A percentile compares a stretch with the other conserved stretches of the same genome.
Evolutionary conservation across 2,329 filamentous ascomycete genomes (phyloP).

Genomic region (Epichloe glyceriae): DNA sequence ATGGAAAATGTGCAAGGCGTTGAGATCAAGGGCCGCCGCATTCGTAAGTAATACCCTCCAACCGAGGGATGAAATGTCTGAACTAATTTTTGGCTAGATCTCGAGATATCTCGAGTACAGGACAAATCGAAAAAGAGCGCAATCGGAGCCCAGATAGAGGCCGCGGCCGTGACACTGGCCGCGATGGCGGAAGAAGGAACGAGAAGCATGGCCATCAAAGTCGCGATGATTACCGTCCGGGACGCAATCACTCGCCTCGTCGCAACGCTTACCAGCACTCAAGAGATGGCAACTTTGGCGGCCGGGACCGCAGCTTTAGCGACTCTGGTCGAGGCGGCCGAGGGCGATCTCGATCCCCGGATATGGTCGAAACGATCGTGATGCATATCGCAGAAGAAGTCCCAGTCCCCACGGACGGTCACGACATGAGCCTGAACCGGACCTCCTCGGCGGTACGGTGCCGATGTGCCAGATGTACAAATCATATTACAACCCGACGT

Average conservation of each 20-base stretch:
- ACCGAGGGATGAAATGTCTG: neutral
- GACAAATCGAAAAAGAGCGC: slow-evolving; percentile 55
- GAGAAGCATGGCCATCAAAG: slow-evolving; percentile 35
- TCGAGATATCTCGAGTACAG: slow-evolving; percentile 82
- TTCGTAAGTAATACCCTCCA: slow-evolving; percentile 52
- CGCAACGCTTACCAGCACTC: slow-evolving; percentile 43
- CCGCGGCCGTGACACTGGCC: slow-evolving; percentile 29
- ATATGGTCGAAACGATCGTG: slow-evolving; percentile 29
- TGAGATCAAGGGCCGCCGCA: slow-evolving; percentile 77
- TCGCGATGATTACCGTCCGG: slow-evolving; percentile 54
- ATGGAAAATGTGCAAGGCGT: slow-evolving; percentile 68
- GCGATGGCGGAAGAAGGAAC: slow-evolving; percentile 29
- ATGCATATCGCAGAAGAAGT: slow-evolving; percentile 53
- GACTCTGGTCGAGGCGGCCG: slow-evolving; percentile 31
- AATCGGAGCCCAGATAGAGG: slow-evolving; percentile 49
- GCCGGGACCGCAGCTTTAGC: slow-evolving; percentile 30
- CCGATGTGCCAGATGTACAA: slow-evolving; percentile 79
- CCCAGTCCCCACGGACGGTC: slow-evolving; percentile 48
- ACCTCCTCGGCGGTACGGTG: slow-evolving; percentile 58
- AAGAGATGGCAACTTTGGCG: slow-evolving; percentile 46
- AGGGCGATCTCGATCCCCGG: slow-evolving; percentile 55
- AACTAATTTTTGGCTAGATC: slow-evolving; percentile 38
- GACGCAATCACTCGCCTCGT: slow-evolving; percentile 45
- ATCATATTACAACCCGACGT: slow-evolving; percentile 71
- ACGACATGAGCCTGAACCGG: slow-evolving; percentile 43